These are phyloP conservation scores for Lachnellula cervina DNA, from an alignment of 2,329 filamentous ascomycete species.

Conservation along the genomic window DNA sequence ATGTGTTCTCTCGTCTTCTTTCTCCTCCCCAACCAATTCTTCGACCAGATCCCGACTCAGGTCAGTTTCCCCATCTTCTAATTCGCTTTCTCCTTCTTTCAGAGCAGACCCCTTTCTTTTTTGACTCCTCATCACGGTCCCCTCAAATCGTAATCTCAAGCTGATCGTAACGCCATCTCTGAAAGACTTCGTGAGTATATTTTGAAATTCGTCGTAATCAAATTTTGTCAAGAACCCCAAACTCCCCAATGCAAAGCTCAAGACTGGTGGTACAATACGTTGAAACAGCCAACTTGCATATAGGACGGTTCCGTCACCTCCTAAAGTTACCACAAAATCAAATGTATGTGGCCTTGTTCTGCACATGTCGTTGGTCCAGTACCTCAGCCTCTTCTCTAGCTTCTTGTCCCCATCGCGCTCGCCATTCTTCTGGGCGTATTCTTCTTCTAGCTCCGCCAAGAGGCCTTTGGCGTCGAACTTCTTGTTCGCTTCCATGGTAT, in stretches of 20 bases:
- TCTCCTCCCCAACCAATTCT: conserved; percentile 82
- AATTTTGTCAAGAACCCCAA: conserved; percentile 96
- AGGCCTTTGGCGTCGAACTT: conserved; percentile 71
- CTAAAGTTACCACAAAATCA: conserved; percentile 88
- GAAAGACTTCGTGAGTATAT: conserved; percentile 68
- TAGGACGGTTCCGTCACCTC: conserved; percentile 93
- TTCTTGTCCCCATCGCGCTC: conserved; percentile 23
- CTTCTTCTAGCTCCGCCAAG: conserved; percentile 51
- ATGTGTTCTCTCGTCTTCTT: conserved; percentile 80
- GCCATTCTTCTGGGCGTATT: conserved; percentile 36
- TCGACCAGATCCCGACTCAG: conserved; percentile 69
- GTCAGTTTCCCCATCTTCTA: conserved; percentile 37
- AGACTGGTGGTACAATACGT: conserved; percentile 84
- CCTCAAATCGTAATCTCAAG: conserved; percentile 83
- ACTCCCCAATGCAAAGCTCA: conserved; percentile 87
- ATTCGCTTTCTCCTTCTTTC: conserved; percentile 30
- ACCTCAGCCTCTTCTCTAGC: conserved; percentile 53
- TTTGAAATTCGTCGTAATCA: conserved; percentile 72
- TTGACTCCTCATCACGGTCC: conserved; percentile 82
- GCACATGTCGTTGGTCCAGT: conserved; percentile 81
- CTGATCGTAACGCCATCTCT: conserved; percentile 83
- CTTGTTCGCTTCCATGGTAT: conserved; percentile 64
- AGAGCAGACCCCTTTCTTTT: conserved; percentile 35
- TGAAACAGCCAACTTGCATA: conserved; percentile 98
- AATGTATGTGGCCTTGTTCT: conserved; percentile 75